Evolutionary conservation across 1,139 yeast species (phyloP).

Genomic region (Yamadazyma dendronema): DNA sequence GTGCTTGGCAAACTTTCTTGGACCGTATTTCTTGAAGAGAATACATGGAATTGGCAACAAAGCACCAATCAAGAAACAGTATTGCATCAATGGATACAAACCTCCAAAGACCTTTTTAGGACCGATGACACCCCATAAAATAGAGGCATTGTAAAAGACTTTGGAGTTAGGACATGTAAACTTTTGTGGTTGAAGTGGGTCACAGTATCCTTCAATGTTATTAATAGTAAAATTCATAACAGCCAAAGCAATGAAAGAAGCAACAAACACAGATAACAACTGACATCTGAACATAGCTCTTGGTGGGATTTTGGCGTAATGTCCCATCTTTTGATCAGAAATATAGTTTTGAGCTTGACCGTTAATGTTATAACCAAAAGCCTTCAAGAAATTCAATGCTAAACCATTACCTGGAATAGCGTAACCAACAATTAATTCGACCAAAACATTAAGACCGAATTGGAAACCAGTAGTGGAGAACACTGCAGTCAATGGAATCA

Average conservation of each 20-base stretch:
- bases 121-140: conserved; percentile 61
- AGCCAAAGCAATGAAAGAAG: conserved; percentile 48
- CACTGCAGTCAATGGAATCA: conserved; percentile 50
- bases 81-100: conserved; percentile 45
- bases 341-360: conserved; percentile 59
- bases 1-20: conserved; percentile 23
- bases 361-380: conserved; percentile 57
- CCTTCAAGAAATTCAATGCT: conserved; percentile 58
- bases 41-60: conserved; percentile 41
- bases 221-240: conserved; percentile 51
- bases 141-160: conserved; percentile 49
- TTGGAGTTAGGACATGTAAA: conserved; percentile 50
- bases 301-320: conserved; percentile 59
- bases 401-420: conserved; percentile 62
- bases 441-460: conserved; percentile 56
- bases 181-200: conserved; percentile 31
- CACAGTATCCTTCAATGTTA: conserved; percentile 38
- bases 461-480: conserved; percentile 53
- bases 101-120: conserved; percentile 53
- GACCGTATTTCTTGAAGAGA: conserved; percentile 34
- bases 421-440: conserved; percentile 60
- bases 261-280: conserved; percentile 39
- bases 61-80: conserved; percentile 54
- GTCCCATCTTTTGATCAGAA: conserved; percentile 57
- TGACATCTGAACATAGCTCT: conserved; percentile 60